Evolutionary conservation across 2,329 filamentous ascomycete genomes (phyloP).

Genomic region (Pestalotiopsis sp.): DNA sequence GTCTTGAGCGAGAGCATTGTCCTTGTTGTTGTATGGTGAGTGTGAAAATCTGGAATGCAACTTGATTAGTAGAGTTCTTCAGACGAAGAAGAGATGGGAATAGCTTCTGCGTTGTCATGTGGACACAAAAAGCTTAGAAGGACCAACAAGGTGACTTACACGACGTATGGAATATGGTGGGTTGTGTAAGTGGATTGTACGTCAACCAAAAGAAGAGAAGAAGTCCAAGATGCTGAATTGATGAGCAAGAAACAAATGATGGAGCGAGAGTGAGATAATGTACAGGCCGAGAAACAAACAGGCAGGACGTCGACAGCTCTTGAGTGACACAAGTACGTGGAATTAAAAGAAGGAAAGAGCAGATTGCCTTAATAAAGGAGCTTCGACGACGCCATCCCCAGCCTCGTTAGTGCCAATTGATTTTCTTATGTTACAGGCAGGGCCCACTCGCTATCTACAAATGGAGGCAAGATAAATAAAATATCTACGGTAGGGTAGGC

Average conservation of each 20-base stretch:
- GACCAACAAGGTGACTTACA: slow-evolving; percentile 9
- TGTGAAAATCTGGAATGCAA: neutral
- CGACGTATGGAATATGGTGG: neutral
- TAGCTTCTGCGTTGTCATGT: neutral
- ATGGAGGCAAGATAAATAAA: too few relatives aligned
- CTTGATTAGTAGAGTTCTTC: neutral
- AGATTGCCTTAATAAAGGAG: slow-evolving; percentile 9
- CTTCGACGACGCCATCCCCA: slow-evolving; percentile 11
- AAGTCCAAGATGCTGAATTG: neutral
- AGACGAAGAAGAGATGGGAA: neutral
- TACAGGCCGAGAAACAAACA: slow-evolving; percentile 9
- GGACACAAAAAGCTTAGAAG: neutral
- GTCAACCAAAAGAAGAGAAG: neutral
- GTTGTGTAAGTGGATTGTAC: neutral
- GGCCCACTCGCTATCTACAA: neutral
- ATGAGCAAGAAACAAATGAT: slow-evolving; percentile 5
- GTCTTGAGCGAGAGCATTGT: slow-evolving; percentile 60
- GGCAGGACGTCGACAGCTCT: neutral
- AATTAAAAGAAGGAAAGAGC: slow-evolving; percentile 11
- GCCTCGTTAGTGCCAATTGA: slow-evolving; percentile 12
- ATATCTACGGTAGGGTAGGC: too few relatives aligned
- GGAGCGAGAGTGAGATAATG: slow-evolving; percentile 1
- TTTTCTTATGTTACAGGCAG: neutral
- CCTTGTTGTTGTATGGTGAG: slow-evolving; percentile 6
- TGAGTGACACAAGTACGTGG: neutral